Base-by-base conservation (phyloP, 1,139 yeast genomes). In the Candida pseudoviswanathii region DNA sequence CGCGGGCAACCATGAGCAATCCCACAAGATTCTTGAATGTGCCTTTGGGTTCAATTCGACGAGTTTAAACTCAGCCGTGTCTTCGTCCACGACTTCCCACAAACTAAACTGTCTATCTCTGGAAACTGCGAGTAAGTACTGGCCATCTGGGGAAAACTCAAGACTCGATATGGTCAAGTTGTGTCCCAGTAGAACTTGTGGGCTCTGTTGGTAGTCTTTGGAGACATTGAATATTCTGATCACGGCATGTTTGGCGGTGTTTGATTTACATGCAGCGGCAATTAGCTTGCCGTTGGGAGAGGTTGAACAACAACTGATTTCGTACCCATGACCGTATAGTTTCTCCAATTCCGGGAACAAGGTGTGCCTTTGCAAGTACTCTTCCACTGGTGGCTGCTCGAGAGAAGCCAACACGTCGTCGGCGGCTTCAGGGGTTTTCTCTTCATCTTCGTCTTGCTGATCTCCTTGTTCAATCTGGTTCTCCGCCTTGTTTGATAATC, bases 241-340 rank as follows among this genome's bases (percentile, higher is more conserved):
- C 11, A 86, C 96, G 0, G 98, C 96, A 67, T 94, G 97, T 54
- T 83, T 84, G 32, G 82, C 79, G 5, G 84, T 81, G 64, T 94
- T 94, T 7, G 98, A 92, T 54, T 85, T 82, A 71, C 98, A 94
- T n/a, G 97, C 89, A 7, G 96, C 84, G 1, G 96, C 97, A 44
- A 92, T 78, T 31, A 87, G 66, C 36, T 69, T 66, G n/a, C 83
- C 80, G 59, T 80, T 84, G 10, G 86, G 84, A 3, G 89, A 81
- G 0, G 85, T 80, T 47, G 89, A 96, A 46, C 92, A 78, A 42
- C 96, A 80, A 0, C 91, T 82, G 44, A 92, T 84, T 66, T 95
- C 99, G 68, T 91, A 95, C 10, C 99, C 99, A 66, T 95, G 99
- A 0, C 99, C 99, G 62, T 94, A 95, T 45, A 95, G 70, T 64